Conservation (phyloP, 805 yeast species). For the Pichia rugopelliculosa region DNA sequence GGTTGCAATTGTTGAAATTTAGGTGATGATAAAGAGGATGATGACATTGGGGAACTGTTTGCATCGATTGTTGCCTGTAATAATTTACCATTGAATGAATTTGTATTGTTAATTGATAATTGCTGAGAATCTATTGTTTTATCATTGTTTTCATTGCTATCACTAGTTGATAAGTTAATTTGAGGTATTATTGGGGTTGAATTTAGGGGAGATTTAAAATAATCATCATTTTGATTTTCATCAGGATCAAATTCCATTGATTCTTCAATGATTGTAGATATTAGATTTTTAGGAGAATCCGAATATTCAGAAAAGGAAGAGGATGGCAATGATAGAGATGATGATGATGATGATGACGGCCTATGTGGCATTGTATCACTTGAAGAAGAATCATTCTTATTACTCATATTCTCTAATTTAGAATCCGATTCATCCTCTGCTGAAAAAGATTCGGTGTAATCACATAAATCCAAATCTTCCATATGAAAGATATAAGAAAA, state of each 20-base stretch:
- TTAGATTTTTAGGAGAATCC: constrained; percentile 4
- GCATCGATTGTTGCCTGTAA: neutral
- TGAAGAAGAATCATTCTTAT: neutral
- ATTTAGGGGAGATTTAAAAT: constrained; percentile 29
- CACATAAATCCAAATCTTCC: neutral
- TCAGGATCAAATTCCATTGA: constrained; percentile 29
- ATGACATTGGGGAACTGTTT: neutral
- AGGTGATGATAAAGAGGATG: constrained; percentile 1
- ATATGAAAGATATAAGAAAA: neutral
- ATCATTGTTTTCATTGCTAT: neutral
- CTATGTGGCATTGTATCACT: no score
- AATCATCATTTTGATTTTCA: constrained; percentile 23
- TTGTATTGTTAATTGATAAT: neutral
- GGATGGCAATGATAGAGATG: neutral
- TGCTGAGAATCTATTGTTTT: neutral
- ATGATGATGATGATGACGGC: neutral
- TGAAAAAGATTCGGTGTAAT: neutral
- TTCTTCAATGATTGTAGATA: constrained; percentile 28
- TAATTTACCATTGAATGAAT: neutral
- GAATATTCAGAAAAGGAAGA: neutral
- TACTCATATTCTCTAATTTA: neutral
- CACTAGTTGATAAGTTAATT: neutral
- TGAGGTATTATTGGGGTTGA: constrained; percentile 5
- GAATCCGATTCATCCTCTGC: neutral
- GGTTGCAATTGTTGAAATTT: neutral